Base-by-base conservation (phyloP, 257 asterid genomes). In the Solanum habrochaites region DNA sequence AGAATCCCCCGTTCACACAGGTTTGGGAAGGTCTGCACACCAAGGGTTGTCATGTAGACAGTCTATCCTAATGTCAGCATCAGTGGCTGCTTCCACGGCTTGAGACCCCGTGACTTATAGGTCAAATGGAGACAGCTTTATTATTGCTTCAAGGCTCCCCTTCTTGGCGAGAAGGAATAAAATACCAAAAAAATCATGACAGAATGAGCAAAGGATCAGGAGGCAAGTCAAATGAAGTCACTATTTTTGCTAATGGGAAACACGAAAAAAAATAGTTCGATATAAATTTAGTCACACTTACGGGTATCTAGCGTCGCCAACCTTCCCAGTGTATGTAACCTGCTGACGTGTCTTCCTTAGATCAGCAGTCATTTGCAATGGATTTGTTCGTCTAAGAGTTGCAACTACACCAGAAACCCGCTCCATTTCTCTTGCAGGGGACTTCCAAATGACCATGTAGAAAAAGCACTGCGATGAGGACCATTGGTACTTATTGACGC, bases 301-400 rank as follows among this genome's bases (percentile, higher is more conserved):
- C 98, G 98, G 98, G 90, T 97, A 96, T 96, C 99, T 89, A 47
- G 99, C 99, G 86, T 96, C 99, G 35, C 99, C 98, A 88, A 89
- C 98, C 90, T 93, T 94, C 90, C 99, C 99, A 3, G 96, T 93
- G 90, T 96, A 97, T n/a, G 97, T 83, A 62, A 97, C 98, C 58
- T 97, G 99, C 91, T 94, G 99, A 72, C 98, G 95, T 9, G 97
- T 93, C 92, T 93, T 97, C 92, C 99, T 94, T 98, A 97, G 94
- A 87, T 96, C 99, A 84, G 96, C 88, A 18, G 90, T 91, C 45
- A 94, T 93, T 90, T 97, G 99, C 93, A 96, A 82, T 1, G 99
- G 98, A 91, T 97, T 97, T 81, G 98, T 96, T 70, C 98, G 94
- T 89, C 99, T 90, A 2, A 97, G 90, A 70, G 94, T 95, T 86